phyloP scores from a whole-genome alignment of 192 early-diverging fungal species.

The Backusella luteola region DNA sequence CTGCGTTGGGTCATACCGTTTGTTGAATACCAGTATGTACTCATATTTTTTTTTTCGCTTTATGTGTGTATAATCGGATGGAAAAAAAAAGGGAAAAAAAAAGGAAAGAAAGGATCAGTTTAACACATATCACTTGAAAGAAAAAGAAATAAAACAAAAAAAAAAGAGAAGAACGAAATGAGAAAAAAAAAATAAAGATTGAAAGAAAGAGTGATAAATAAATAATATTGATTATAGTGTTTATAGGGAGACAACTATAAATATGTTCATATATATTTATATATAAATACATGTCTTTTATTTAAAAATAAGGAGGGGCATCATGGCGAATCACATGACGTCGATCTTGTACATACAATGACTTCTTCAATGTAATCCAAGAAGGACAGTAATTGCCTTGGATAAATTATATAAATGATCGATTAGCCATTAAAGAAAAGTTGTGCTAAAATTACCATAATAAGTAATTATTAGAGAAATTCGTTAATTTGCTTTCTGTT shows the following conservation, averaged over 20 bases:
- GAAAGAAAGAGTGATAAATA: neutral
- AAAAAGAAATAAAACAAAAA: neutral
- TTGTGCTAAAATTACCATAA: neutral
- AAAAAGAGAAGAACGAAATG: neutral
- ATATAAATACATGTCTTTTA: neutral
- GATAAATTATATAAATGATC: neutral
- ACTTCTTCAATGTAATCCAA: neutral
- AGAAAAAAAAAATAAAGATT: neutral
- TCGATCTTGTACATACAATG: neutral
- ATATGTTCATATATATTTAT: neutral
- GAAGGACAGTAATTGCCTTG: neutral
- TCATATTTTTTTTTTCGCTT: neutral
- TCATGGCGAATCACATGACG: neutral
- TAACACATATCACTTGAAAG: neutral
- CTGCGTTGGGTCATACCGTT: slow-evolving; percentile 20
- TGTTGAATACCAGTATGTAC: slow-evolving; percentile 34
- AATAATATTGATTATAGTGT: neutral
- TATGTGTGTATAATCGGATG: neutral
- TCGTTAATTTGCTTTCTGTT: neutral
- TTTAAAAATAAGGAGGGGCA: neutral
- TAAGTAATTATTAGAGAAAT: neutral
- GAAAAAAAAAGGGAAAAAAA: neutral
- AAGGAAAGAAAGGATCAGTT: neutral
- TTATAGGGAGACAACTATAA: neutral
- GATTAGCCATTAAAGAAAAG: neutral